A percentile compares a stretch with the other conserved stretches of the same genome.
Evolutionary conservation across 2,329 filamentous ascomycete genomes (phyloP).

Genomic region (Truncatella angustata): DNA sequence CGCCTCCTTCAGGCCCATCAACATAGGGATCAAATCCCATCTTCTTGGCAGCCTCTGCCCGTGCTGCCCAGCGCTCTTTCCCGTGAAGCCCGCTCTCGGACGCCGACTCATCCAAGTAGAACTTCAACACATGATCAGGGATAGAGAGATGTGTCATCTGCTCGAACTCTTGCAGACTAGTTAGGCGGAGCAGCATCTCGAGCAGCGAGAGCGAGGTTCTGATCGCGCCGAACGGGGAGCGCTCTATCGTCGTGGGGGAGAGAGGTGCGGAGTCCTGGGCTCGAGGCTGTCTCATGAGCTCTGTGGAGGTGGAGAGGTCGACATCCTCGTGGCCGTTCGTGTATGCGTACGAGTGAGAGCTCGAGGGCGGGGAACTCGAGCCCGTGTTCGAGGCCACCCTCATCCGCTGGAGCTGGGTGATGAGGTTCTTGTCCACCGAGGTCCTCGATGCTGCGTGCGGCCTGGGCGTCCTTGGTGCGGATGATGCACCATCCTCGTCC

Average conservation of each 20-base stretch:
- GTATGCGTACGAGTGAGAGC: conserved; percentile 6
- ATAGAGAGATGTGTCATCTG: conserved; percentile 87
- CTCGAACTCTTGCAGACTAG: conserved; percentile 87
- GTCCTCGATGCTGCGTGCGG: conserved; percentile 16
- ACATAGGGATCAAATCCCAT: conserved; percentile 58
- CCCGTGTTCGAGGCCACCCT: conserved; percentile 38
- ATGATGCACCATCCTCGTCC: conserved; percentile 8
- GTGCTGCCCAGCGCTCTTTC: conserved; percentile 41
- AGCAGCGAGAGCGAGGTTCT: conserved; percentile 68
- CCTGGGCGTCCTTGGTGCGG: neutral
- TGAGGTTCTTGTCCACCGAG: conserved; percentile 26
- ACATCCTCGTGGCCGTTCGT: neutral
- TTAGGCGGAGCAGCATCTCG: conserved; percentile 83
- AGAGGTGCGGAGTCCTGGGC: conserved; percentile 11
- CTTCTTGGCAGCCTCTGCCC: conserved; percentile 44
- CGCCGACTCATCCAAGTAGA: conserved; percentile 68
- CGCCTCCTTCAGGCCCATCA: conserved; percentile 26
- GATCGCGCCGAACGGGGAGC: conserved; percentile 51
- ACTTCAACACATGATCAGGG: conserved; percentile 82
- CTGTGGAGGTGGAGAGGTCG: neutral
- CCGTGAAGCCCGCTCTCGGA: conserved; percentile 51
- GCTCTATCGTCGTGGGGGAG: conserved; percentile 32
- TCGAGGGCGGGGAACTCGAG: conserved; percentile 17
- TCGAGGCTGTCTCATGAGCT: conserved; percentile 24
- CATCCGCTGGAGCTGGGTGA: conserved; percentile 33